Conservation (phyloP, 345 rosid genomes). For the Syzygium jambos region DNA sequence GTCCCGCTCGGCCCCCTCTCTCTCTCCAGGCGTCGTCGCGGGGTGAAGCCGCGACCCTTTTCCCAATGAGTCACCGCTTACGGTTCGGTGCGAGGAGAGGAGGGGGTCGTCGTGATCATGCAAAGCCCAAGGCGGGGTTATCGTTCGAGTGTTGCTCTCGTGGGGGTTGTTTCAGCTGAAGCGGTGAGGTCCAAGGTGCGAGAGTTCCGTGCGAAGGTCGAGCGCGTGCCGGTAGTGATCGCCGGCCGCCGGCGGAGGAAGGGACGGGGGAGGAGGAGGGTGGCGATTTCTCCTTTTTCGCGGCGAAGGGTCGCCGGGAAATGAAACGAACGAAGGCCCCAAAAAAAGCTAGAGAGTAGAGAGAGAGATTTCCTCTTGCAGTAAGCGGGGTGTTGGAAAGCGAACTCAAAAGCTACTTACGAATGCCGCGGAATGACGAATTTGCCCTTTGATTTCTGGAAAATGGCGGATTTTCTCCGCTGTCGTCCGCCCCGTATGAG, state of each 20-base stretch:
- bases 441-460: conserved; percentile 8
- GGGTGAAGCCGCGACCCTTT: background rate
- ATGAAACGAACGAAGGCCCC: background rate
- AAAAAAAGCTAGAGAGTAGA: background rate
- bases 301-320: background rate
- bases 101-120: background rate
- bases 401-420: conserved; percentile 18
- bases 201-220: background rate
- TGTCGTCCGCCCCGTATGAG: background rate
- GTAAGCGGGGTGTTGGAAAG: conserved; percentile 13
- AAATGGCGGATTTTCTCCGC: conserved; percentile 25
- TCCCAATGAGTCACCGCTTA: background rate
- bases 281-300: background rate
- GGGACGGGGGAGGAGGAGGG: background rate
- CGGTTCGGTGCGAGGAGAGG: background rate
- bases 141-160: background rate
- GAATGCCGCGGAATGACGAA: conserved; percentile 1
- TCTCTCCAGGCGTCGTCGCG: background rate
- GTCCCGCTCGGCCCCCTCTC: background rate
- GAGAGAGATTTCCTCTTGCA: background rate
- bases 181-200: background rate
- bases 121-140: background rate
- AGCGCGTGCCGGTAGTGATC: background rate
- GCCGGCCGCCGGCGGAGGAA: background rate
- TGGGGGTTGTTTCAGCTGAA: background rate